Base-by-base conservation (phyloP, 352 stramenopile genomes). In the Phytopythium kandeliae region DNA sequence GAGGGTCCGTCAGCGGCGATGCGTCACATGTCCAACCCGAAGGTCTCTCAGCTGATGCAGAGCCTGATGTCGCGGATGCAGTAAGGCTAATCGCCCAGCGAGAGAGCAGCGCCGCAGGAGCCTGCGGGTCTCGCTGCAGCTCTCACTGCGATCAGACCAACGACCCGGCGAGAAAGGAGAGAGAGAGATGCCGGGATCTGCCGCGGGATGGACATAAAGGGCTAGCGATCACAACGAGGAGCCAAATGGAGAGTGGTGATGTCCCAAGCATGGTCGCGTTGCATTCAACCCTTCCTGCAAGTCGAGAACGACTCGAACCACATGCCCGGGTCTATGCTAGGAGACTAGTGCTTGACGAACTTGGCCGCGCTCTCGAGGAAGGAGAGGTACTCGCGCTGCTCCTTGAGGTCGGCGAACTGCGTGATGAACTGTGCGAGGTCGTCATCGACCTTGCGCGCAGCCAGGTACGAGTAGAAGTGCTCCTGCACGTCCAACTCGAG, bases 11-110 rank as follows among this genome's bases (percentile, higher is more conserved):
- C 77, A 43, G 82, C 82, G 28, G 82, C 80, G 13, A 89, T 89
- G 77, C 82, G 79, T 42, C 82, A 93, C 73, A 89, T 89, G 78
- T 93, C 82, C 19, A 91, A 93, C 65, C 82, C 82, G 10, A 90
- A 90, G 64, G 82, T 93, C 36, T 80, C 79, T 47, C 73, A 87
- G 63, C 68, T 91, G 46, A 65, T 91, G 57, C 82, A 93, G 67
- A 79, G 58, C 50, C 60, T 85, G 28, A 88, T 91, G 77, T 64
- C 57, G 45, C 50, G 67, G 28, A 86, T 89, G 78, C 74, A 74
- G 48, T 70, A 63, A 68, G 52, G 60, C 45, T 71, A 76, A 58
- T 53, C 36, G 50, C 30, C 3, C 38, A 41, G n/a, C 44, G 13
- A 24, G 10, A 21, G 24, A 15, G 2, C 19, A 30, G 35, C 35